Conservation (phyloP, 176 grass and related monocot species). For the Bothriochloa decipiens region DNA sequence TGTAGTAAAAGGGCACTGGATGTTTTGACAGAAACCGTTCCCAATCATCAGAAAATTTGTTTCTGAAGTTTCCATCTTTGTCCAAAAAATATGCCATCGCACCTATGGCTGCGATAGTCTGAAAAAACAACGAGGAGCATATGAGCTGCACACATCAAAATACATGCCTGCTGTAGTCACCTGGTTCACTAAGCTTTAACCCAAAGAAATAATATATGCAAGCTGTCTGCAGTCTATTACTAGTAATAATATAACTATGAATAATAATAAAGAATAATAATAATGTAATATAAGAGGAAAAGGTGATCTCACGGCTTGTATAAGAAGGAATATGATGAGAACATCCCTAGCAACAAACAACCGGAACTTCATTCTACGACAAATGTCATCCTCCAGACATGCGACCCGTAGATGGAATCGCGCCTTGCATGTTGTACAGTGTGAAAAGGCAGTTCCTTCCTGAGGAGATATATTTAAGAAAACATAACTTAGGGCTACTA, state of each 20-base stretch:
- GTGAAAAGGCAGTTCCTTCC: conserved; percentile 85
- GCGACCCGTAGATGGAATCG: conserved; percentile 73
- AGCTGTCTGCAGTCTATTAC: neutral
- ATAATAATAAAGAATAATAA: conserved; percentile 16
- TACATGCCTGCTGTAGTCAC: neutral
- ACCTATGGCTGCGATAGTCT: conserved; percentile 72
- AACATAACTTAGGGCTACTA: conserved; percentile 7
- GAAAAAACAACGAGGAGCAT: conserved; percentile 12
- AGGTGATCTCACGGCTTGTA: conserved; percentile 70
- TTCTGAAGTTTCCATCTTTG: conserved; percentile 75
- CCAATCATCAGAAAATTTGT: conserved; percentile 80
- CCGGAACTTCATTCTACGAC: conserved; percentile 78
- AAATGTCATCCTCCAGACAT: conserved; percentile 62
- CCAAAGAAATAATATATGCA: neutral
- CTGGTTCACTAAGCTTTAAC: neutral
- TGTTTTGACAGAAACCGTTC: conserved; percentile 81
- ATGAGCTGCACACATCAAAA: neutral
- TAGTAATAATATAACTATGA: neutral
- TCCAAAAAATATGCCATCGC: conserved; percentile 73
- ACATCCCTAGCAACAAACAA: conserved; percentile 87
- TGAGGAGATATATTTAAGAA: conserved; percentile 39
- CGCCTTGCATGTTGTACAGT: conserved; percentile 89
- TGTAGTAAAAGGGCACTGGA: conserved; percentile 86
- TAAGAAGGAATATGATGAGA: conserved; percentile 65
- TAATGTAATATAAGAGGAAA: conserved; percentile 11